phyloP scores from a whole-genome alignment of 306 rosid genomes.

The Clitoria ternatea region DNA sequence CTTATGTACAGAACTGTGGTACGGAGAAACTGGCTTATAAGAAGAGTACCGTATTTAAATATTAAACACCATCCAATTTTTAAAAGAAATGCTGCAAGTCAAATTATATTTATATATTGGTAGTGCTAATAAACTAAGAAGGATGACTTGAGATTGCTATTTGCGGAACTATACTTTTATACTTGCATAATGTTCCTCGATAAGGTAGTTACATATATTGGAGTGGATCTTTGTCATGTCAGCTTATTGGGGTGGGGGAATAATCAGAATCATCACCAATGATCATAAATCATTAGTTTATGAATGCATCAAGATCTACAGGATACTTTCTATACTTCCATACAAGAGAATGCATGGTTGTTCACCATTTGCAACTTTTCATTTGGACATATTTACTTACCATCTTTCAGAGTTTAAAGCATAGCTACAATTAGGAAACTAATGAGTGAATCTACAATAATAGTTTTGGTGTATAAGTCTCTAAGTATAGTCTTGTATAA shows the following conservation, averaged over 20 bases:
- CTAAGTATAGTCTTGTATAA: conserved; percentile 22
- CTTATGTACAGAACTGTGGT: conserved; percentile 11
- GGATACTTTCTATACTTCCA: not conserved
- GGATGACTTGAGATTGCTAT: not conserved
- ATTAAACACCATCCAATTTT: conserved; percentile 2
- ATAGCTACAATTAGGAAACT: conserved; percentile 20
- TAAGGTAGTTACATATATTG: not conserved
- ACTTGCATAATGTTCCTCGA: not conserved
- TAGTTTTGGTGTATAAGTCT: not conserved
- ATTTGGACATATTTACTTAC: not conserved
- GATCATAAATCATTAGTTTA: conserved; percentile 12
- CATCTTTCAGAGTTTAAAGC: conserved; percentile 1
- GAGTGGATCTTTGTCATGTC: not conserved
- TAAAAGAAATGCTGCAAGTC: conserved; percentile 31
- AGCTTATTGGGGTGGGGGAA: not conserved
- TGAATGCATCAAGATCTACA: not conserved
- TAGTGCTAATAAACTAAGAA: conserved; percentile 13
- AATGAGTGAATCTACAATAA: not conserved
- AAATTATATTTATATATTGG: conserved; percentile 21
- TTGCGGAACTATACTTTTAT: not conserved
- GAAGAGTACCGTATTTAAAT: conserved; percentile 19
- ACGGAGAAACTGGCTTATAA: conserved; percentile 2
- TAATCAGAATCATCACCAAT: not conserved
- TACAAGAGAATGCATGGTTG: conserved; percentile 8
- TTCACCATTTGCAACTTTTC: conserved; percentile 17